A percentile compares a stretch with the other conserved stretches of the same genome.
Conservation (phyloP, 768 basidiomycete genomes). For the Hysterangium stoloniferum region DNA sequence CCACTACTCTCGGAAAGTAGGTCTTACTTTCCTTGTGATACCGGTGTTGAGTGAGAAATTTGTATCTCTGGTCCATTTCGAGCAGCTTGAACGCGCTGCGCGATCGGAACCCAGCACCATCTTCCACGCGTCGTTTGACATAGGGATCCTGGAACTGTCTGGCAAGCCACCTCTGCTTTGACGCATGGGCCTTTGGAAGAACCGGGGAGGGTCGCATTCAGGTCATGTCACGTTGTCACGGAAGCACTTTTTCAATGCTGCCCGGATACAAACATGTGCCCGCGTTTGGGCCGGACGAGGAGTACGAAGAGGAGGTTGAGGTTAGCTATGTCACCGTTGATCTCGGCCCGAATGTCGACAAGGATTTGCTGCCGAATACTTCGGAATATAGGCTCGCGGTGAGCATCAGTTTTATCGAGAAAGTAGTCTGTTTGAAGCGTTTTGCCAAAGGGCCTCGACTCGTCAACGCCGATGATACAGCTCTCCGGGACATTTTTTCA, state of each 20-base stretch:
- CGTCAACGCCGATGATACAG: slow-evolving; percentile 69
- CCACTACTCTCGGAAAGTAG: slow-evolving; percentile 43
- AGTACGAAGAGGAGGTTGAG: slow-evolving; percentile 53
- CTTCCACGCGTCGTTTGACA: slow-evolving; percentile 46
- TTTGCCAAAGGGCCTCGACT: slow-evolving; percentile 60
- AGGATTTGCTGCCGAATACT: slow-evolving; percentile 65
- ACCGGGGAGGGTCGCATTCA: slow-evolving; percentile 5
- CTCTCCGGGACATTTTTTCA: slow-evolving; percentile 68
- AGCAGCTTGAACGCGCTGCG: slow-evolving; percentile 90
- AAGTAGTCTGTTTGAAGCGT: background rate
- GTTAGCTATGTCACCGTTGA: slow-evolving; percentile 68
- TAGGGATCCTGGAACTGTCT: slow-evolving; percentile 68
- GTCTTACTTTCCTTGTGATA: slow-evolving; percentile 28
- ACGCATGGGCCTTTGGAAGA: slow-evolving; percentile 27
- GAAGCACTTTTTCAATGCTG: slow-evolving; percentile 23
- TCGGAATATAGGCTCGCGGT: slow-evolving; percentile 70
- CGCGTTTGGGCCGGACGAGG: slow-evolving; percentile 56
- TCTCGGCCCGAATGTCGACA: slow-evolving; percentile 54
- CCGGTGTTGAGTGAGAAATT: slow-evolving; percentile 36
- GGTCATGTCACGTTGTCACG: background rate
- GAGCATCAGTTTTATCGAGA: slow-evolving; percentile 23
- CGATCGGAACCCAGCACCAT: slow-evolving; percentile 55
- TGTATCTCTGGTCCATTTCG: slow-evolving; percentile 58
- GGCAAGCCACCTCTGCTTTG: slow-evolving; percentile 55
- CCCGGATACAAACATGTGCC: slow-evolving; percentile 64